Evolutionary conservation across 805 yeast species (phyloP), one percentile per base, ranked within the genome.

Genomic region (Candida oleophila): DNA sequence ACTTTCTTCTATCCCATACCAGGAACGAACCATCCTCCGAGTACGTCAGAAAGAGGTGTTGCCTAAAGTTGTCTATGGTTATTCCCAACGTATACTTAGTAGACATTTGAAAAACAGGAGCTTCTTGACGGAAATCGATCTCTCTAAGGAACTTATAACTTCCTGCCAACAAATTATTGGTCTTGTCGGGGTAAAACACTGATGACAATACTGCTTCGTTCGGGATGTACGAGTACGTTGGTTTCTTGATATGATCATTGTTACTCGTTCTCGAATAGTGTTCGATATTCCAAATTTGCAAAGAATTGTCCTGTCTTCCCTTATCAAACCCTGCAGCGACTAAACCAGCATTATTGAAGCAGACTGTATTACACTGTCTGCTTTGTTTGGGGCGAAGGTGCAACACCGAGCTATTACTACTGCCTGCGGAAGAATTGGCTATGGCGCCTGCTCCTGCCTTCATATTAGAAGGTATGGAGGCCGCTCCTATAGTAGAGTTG

Each of bases 21-120:
- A 92, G 84, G 42, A 90, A 66, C 0, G 94, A 80, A 1, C 96
- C 96, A 57, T 87, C 92, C 55, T 90, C 96, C 43, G 88, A 81
- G 51, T 80, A 80, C 0, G 95, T 83, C 15, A 89, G 81, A 62
- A 91, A 88, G 50, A 79, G 74, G 62, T 80, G 76, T 11, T 75
- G 76, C 56, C 83, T 81, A 57, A 81, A 81, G 2, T 87, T 92
- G 59, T 88, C 91, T 25, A 83, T 70, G 7, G 79, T 73, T 40
- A 91, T 74, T 16, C 86, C 86, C 55, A 80, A 73, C 0, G 90
- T 81, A 49, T 87, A 79, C 55, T 84, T 80, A 0, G 95, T 85
- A 2, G 91, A 85, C 56, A 87, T 74, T 60, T 88, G 96, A 57
- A 79, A 83, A 1, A 76, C 75, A 0, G 91, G 88, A 22, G 76